Evolutionary conservation across 2,329 filamentous ascomycete species (phyloP).

Genomic region (Sarocladium kiliense): DNA sequence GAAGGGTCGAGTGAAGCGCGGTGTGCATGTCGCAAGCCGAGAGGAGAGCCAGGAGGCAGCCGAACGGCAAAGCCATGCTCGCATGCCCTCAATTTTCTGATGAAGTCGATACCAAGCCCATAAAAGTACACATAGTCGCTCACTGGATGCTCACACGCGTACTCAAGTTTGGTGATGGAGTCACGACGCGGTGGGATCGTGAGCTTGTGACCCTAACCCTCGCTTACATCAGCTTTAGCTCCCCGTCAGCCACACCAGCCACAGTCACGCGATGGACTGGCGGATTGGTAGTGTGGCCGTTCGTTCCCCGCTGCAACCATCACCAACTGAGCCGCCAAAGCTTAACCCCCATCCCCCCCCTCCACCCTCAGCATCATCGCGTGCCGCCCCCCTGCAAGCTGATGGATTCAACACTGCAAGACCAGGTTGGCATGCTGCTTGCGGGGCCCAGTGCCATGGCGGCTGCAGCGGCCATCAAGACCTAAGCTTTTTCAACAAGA

Average conservation of each 20-base stretch:
- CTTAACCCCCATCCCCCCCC: neutral
- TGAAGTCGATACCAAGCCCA: too few relatives aligned
- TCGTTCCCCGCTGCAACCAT: neutral
- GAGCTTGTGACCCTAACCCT: neutral
- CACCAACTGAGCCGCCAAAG: neutral
- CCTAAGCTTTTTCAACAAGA: neutral
- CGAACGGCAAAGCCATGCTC: constrained; percentile 9
- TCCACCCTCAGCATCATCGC: neutral
- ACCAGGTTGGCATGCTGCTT: neutral
- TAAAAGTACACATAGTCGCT: neutral
- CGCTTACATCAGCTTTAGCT: neutral
- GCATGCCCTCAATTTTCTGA: neutral
- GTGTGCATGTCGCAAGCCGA: constrained; percentile 15
- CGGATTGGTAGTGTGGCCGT: too few relatives aligned
- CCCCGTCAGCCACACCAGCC: neutral
- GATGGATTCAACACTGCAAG: too few relatives aligned
- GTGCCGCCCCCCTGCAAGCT: neutral
- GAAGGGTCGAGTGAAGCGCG: constrained; percentile 10
- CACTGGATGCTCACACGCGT: neutral
- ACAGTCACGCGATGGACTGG: neutral
- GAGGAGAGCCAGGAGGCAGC: constrained; percentile 11
- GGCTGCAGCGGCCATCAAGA: too few relatives aligned
- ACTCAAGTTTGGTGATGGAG: too few relatives aligned
- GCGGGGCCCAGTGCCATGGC: neutral
- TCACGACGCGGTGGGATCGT: neutral